Conservation (phyloP, 2,329 filamentous ascomycete genomes). For the Sporothrix brasiliensis region DNA sequence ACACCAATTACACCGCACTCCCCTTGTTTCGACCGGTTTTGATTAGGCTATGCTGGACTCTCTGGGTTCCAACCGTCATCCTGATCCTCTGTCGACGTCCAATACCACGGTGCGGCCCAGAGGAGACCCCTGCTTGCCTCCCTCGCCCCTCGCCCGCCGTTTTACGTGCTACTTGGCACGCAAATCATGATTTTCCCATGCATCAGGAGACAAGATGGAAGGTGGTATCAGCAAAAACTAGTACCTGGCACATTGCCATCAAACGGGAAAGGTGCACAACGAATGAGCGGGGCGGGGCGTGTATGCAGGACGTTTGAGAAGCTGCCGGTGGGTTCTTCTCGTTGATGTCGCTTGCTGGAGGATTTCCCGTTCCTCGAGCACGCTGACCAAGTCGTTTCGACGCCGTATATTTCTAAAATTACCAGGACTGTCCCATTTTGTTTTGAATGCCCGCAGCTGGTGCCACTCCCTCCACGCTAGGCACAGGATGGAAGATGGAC, state of each 20-base stretch:
- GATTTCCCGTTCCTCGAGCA: not conserved
- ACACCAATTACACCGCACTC: not conserved
- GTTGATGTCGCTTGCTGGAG: not conserved
- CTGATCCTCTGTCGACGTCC: not conserved
- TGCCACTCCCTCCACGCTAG: not conserved
- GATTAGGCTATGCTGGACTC: not conserved
- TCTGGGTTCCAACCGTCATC: not conserved
- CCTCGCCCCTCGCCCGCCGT: not conserved
- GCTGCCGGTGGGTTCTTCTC: not conserved
- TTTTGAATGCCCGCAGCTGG: not conserved
- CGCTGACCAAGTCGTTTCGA: not conserved
- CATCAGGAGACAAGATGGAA: too few relatives aligned
- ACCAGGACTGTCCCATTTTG: slow-evolving; percentile 7
- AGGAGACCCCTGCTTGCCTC: not conserved
- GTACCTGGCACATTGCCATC: not conserved
- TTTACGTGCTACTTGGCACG: not conserved
- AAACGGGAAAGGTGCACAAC: slow-evolving; percentile 3
- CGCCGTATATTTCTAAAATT: not conserved
- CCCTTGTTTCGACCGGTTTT: slow-evolving; percentile 7
- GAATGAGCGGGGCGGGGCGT: not conserved
- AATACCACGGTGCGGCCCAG: slow-evolving; percentile 4
- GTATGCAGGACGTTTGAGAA: not conserved
- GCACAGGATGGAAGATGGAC: too few relatives aligned
- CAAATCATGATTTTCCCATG: too few relatives aligned
- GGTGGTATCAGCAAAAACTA: not conserved